Conservation (phyloP, 257 asterid species). For the Lithospermum erythrorhizon region DNA sequence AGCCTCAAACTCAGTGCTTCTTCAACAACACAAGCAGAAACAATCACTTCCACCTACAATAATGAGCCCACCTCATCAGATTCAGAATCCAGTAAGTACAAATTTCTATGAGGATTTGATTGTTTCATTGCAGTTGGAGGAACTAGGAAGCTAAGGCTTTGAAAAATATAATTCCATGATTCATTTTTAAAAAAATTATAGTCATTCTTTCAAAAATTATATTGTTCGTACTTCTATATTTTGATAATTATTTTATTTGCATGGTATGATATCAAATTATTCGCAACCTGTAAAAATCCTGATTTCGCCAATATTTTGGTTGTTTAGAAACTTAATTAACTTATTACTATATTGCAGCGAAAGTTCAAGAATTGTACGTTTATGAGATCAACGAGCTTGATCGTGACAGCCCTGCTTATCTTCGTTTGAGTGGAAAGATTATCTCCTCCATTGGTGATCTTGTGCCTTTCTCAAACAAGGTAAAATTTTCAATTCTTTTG, state of each 20-base stretch:
- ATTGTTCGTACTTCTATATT: no score
- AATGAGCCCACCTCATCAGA: constrained; percentile 21
- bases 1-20: constrained; percentile 18
- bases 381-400: constrained; percentile 90
- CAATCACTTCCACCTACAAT: constrained; percentile 46
- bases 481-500: constrained; percentile 4
- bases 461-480: constrained; percentile 92
- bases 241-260: no score
- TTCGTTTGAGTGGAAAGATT: constrained; percentile 70
- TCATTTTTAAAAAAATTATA: no score
- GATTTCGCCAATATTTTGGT: no score
- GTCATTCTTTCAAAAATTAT: no score
- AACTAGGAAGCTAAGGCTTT: no score
- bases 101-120: background rate
- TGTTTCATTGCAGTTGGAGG: background rate
- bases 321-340: background rate
- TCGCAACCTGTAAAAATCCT: no score
- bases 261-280: no score
- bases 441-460: constrained; percentile 82
- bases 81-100: constrained; percentile 27
- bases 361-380: constrained; percentile 62
- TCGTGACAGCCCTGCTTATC: constrained; percentile 94
- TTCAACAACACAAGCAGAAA: constrained; percentile 12
- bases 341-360: constrained; percentile 20
- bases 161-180: no score